These are phyloP conservation scores for Paraglomus brasilianum DNA, from an alignment of 192 early-diverging fungal genomes.

Conservation along the genomic window DNA sequence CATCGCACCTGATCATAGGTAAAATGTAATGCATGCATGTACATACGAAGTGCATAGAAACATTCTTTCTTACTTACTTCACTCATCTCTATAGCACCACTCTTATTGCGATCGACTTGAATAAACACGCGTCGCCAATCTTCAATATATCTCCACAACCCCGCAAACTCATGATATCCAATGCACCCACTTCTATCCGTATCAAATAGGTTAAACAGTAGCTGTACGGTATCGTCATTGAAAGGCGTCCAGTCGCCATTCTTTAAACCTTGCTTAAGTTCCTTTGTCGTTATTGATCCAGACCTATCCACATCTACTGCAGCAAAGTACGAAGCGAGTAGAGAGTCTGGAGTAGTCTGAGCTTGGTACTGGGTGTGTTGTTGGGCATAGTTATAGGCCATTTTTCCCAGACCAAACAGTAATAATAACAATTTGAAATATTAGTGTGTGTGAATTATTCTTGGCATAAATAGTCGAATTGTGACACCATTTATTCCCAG, in stretches of 20 bases:
- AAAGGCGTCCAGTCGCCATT: slow-evolving; percentile 77
- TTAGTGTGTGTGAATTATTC: too few relatives aligned
- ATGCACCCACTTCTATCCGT: slow-evolving; percentile 64
- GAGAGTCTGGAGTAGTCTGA: too few relatives aligned
- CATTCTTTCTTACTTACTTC: slow-evolving; percentile 45
- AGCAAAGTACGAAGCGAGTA: slow-evolving; percentile 43
- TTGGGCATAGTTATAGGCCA: too few relatives aligned
- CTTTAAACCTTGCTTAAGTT: slow-evolving; percentile 66
- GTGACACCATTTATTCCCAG: too few relatives aligned
- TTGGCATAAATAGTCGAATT: too few relatives aligned
- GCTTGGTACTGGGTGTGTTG: too few relatives aligned
- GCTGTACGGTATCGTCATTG: slow-evolving; percentile 74
- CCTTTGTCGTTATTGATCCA: slow-evolving; percentile 63
- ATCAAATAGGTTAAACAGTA: slow-evolving; percentile 78
- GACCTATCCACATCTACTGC: slow-evolving; percentile 60
- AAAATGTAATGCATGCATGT: slow-evolving; percentile 32
- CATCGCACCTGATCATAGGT: slow-evolving; percentile 41
- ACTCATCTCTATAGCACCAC: slow-evolving; percentile 68
- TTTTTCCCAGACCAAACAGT: too few relatives aligned
- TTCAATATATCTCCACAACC: slow-evolving; percentile 77
- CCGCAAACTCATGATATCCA: slow-evolving; percentile 70
- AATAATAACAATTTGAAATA: too few relatives aligned
- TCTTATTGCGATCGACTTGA: slow-evolving; percentile 68
- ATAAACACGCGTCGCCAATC: slow-evolving; percentile 77
- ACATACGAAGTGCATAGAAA: not conserved